These are phyloP conservation scores for Coniochaeta sp. DNA, from an alignment of 2,329 filamentous ascomycete species.

Conservation along the genomic window DNA sequence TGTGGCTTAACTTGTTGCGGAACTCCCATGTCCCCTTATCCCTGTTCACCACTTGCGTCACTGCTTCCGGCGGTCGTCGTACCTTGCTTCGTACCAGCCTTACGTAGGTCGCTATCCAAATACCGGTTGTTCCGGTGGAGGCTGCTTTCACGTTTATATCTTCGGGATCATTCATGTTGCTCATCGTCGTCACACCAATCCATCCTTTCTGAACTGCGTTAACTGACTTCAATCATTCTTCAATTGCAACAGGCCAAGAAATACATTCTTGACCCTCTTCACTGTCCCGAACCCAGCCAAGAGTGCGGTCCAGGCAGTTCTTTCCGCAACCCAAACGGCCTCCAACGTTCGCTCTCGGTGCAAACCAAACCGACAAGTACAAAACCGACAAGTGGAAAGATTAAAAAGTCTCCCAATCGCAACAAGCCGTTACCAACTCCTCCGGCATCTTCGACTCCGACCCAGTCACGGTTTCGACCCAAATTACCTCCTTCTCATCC, in stretches of 20 bases:
- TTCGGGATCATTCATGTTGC: background rate
- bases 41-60: constrained; percentile 2
- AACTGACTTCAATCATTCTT: background rate
- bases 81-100: background rate
- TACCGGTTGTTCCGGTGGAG: background rate
- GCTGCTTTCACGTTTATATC: constrained; percentile 1
- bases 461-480: constrained; percentile 35
- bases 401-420: background rate
- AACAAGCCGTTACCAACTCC: constrained; percentile 27
- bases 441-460: constrained; percentile 47
- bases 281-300: constrained; percentile 58
- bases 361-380: constrained; percentile 15
- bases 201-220: background rate
- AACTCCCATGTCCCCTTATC: background rate
- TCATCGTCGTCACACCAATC: background rate
- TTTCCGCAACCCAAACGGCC: constrained; percentile 31
- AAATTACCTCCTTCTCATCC: constrained; percentile 15
- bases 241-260: constrained; percentile 47
- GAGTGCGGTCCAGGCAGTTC: constrained; percentile 59
- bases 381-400: too few species aligned
- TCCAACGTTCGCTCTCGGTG: constrained; percentile 12
- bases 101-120: background rate
- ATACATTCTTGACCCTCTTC: constrained; percentile 64
- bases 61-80: background rate
- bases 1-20: background rate